Percentiles rank a stretch among this genome's conserved stretches.
Evolutionary conservation across 2,329 filamentous ascomycete genomes (phyloP).

Genomic region (Nigrograna mackinnonii): DNA sequence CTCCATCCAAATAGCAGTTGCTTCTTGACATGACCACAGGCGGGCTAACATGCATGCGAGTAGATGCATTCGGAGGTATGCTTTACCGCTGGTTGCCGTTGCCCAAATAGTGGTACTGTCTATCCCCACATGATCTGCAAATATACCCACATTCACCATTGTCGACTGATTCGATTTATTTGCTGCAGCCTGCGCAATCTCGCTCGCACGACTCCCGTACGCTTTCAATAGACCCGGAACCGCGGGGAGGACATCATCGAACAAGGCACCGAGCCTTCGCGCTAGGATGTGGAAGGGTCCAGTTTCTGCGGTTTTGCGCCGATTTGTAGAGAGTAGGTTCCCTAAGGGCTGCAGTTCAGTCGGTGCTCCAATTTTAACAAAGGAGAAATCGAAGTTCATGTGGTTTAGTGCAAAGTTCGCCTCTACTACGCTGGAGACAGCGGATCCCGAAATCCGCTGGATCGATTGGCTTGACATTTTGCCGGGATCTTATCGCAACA

Average conservation of each 20-base stretch:
- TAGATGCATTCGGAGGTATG: constrained; percentile 33
- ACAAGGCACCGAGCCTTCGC: constrained; percentile 13
- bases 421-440: too few relatives aligned
- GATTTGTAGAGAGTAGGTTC: constrained; percentile 3
- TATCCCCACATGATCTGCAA: constrained; percentile 23
- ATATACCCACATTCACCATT: constrained; percentile 7
- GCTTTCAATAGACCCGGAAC: constrained; percentile 9
- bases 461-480: too few relatives aligned
- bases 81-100: constrained; percentile 37
- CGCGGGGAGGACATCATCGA: constrained; percentile 6
- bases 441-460: too few relatives aligned
- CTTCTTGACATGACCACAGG: constrained; percentile 26
- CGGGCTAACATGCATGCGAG: constrained; percentile 44
- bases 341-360: constrained; percentile 8
- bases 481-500: too few relatives aligned
- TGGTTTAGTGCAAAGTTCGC: constrained; percentile 8
- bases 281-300: constrained; percentile 11
- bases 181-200: constrained; percentile 6
- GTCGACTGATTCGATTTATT: not conserved
- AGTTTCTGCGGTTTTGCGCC: constrained; percentile 10
- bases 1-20: constrained; percentile 40
- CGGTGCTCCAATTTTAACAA: constrained; percentile 17
- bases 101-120: constrained; percentile 44
- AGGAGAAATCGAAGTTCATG: constrained; percentile 18
- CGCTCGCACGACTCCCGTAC: constrained; percentile 13